A percentile compares a stretch with the other conserved stretches of the same genome.
Evolutionary conservation across 2,329 filamentous ascomycete genomes (phyloP).

Genomic region (Pseudogymnoascus sp.): DNA sequence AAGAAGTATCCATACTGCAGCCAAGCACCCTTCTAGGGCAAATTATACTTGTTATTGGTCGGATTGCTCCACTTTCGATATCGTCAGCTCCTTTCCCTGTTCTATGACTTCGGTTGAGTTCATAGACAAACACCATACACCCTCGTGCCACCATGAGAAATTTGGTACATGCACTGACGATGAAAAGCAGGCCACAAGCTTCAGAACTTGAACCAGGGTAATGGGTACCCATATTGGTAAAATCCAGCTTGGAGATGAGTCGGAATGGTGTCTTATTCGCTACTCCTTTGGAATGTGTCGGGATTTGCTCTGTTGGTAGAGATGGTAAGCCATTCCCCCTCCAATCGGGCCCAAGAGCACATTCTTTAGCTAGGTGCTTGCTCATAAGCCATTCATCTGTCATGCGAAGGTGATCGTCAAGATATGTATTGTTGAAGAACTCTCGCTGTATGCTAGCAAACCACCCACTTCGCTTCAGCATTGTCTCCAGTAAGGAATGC

Average conservation of each 20-base stretch:
- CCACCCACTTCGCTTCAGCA: slow-evolving; percentile 53
- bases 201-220: slow-evolving; percentile 21
- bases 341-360: slow-evolving; percentile 31
- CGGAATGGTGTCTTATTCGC: slow-evolving; percentile 27
- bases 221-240: slow-evolving; percentile 31
- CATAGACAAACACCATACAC: slow-evolving; percentile 51
- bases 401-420: slow-evolving; percentile 15
- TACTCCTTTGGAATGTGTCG: not conserved
- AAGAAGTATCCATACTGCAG: slow-evolving; percentile 58
- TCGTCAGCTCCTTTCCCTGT: not conserved
- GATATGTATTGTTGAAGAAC: slow-evolving; percentile 22
- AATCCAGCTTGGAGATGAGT: slow-evolving; percentile 33
- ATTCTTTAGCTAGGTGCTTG: slow-evolving; percentile 39
- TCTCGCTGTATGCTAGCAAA: slow-evolving; percentile 37
- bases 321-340: slow-evolving; percentile 25
- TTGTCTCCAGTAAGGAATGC: slow-evolving; percentile 41
- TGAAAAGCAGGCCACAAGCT: slow-evolving; percentile 25
- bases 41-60: slow-evolving; percentile 46
- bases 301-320: not conserved
- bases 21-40: slow-evolving; percentile 53
- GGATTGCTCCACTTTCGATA: slow-evolving; percentile 27
- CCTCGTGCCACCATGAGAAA: slow-evolving; percentile 52
- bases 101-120: slow-evolving; percentile 25
- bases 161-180: slow-evolving; percentile 50
- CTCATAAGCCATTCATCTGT: slow-evolving; percentile 34